Conservation (phyloP, 495 filamentous ascomycete genomes). For the Xylaria curta region DNA sequence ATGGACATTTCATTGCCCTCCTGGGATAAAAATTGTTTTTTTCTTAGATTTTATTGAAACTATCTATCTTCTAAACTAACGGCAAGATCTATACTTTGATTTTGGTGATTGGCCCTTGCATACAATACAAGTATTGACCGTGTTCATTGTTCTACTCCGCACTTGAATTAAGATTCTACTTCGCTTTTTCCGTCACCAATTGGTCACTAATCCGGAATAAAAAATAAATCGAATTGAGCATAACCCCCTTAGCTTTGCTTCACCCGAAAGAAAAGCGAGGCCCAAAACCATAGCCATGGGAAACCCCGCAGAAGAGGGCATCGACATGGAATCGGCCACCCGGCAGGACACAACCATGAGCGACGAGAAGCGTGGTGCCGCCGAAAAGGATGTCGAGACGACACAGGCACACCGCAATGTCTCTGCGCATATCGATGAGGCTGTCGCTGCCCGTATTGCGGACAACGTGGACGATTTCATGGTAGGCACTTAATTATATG, state of each 20-base stretch:
- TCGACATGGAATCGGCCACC: slow-evolving; percentile 5
- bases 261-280: not conserved
- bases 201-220: not conserved
- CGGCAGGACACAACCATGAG: slow-evolving; percentile 20
- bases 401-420: not conserved
- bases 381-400: slow-evolving; percentile 31
- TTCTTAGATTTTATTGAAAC: not conserved
- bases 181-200: not conserved
- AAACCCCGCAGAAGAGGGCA: slow-evolving; percentile 1
- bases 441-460: slow-evolving; percentile 39
- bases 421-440: slow-evolving; percentile 37
- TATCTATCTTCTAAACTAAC: not conserved
- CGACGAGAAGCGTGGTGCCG: slow-evolving; percentile 26
- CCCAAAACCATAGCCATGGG: not conserved
- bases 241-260: not conserved
- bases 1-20: not conserved
- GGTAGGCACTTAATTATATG: slow-evolving; percentile 27
- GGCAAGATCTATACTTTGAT: not conserved
- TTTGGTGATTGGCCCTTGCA: not conserved
- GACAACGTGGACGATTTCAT: slow-evolving; percentile 44
- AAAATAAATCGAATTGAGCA: not conserved
- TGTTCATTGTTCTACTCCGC: slow-evolving; percentile 1
- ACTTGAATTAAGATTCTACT: not conserved
- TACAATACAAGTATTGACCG: not conserved
- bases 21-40: not conserved